Conservation (phyloP, 1,139 yeast genomes). For the Spencermartinsiella ligniputridi region DNA sequence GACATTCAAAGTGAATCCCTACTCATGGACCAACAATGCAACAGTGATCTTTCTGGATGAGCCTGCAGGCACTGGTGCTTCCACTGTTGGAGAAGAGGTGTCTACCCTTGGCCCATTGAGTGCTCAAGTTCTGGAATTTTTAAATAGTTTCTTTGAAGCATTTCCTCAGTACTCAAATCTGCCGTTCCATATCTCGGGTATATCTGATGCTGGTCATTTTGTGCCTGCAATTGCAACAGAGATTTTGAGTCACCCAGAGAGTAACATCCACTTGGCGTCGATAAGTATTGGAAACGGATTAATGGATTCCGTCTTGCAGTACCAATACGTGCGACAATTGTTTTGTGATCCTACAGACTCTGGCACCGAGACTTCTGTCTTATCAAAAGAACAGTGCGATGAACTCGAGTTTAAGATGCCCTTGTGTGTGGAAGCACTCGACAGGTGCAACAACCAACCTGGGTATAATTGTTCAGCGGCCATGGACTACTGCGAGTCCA, state of each 20-base stretch:
- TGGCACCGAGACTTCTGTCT: slow-evolving; percentile 61
- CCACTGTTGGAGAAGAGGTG: slow-evolving; percentile 49
- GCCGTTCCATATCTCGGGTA: slow-evolving; percentile 69
- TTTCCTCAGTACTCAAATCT: slow-evolving; percentile 49
- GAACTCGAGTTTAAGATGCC: slow-evolving; percentile 42
- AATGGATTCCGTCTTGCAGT: slow-evolving; percentile 62
- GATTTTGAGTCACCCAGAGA: slow-evolving; percentile 45
- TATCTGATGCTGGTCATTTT: slow-evolving; percentile 74
- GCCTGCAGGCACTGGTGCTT: slow-evolving; percentile 67
- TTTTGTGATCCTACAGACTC: slow-evolving; percentile 51
- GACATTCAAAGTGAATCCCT: slow-evolving; percentile 40
- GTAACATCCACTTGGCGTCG: slow-evolving; percentile 54
- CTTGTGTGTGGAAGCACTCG: slow-evolving; percentile 13
- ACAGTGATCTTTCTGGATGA: slow-evolving; percentile 59
- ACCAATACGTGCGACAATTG: slow-evolving; percentile 63
- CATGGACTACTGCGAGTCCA: slow-evolving; percentile 13
- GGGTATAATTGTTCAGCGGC: slow-evolving; percentile 14
- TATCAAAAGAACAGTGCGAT: slow-evolving; percentile 53
- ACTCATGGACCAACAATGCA: slow-evolving; percentile 61
- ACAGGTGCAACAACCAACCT: slow-evolving; percentile 7
- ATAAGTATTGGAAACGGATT: slow-evolving; percentile 71
- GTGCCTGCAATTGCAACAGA: slow-evolving; percentile 66
- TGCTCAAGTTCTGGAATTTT: slow-evolving; percentile 59
- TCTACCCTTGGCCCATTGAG: slow-evolving; percentile 59
- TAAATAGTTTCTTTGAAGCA: slow-evolving; percentile 63